Evolutionary conservation across 2,329 filamentous ascomycete genomes (phyloP).

Genomic region (Cordyceps tenuipes): DNA sequence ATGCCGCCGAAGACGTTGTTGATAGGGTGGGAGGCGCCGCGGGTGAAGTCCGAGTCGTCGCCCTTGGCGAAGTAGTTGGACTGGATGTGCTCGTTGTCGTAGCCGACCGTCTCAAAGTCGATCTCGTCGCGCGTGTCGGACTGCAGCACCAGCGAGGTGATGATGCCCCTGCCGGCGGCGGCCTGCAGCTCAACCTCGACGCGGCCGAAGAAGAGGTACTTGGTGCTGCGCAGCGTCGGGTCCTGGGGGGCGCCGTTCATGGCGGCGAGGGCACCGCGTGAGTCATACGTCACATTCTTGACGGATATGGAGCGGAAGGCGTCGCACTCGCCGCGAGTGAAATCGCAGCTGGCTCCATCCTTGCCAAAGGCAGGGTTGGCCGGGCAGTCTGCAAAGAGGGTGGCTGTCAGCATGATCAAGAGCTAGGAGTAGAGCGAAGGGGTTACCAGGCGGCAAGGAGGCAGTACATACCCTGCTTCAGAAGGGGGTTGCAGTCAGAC

Average conservation of each 20-base stretch:
- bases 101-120: slow-evolving; percentile 93
- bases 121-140: slow-evolving; percentile 88
- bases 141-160: slow-evolving; percentile 83
- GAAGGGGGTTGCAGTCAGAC: slow-evolving; percentile 45
- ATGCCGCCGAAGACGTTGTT: slow-evolving; percentile 46
- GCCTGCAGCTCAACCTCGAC: slow-evolving; percentile 73
- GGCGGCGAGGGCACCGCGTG: slow-evolving; percentile 45
- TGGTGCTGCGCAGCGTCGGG: slow-evolving; percentile 65
- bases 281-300: slow-evolving; percentile 40
- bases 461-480: slow-evolving; percentile 36
- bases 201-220: slow-evolving; percentile 96
- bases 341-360: slow-evolving; percentile 55
- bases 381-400: slow-evolving; percentile 48
- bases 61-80: slow-evolving; percentile 80
- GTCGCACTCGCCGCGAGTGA: slow-evolving; percentile 61
- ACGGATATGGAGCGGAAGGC: slow-evolving; percentile 38
- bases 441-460: not conserved
- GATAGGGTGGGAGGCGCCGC: slow-evolving; percentile 54
- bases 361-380: slow-evolving; percentile 68
- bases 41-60: slow-evolving; percentile 59
- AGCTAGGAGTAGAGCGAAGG: too few relatives aligned
- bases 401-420: not conserved
- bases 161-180: slow-evolving; percentile 72
- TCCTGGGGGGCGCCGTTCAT: slow-evolving; percentile 60
- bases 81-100: slow-evolving; percentile 65